A percentile compares a stretch with the other conserved stretches of the same genome.
Conservation (phyloP, 1,284 basidiomycete genomes). For the Irpex rosettiformis region DNA sequence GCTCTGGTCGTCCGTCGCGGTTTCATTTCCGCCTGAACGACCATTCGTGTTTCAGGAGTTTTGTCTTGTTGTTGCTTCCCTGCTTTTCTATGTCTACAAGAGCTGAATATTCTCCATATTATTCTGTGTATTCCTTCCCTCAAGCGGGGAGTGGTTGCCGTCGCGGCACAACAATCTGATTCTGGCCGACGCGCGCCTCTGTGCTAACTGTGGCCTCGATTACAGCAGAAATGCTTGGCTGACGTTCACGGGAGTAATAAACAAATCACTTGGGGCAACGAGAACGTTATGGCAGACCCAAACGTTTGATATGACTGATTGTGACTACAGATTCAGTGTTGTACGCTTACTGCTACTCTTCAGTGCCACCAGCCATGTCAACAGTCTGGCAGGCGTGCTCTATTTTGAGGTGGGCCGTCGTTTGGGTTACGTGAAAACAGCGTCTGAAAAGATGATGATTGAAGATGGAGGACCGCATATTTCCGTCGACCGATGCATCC, state of each 20-base stretch:
- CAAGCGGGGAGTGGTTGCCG: background rate
- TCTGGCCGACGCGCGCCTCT: background rate
- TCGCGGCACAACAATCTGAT: background rate
- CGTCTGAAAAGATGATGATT: background rate
- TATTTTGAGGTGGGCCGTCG: background rate
- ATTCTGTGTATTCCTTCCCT: background rate
- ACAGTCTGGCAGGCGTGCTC: background rate
- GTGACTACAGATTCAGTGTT: background rate
- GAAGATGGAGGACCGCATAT: background rate
- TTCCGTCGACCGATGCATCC: background rate
- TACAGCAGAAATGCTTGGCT: background rate
- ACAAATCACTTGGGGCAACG: background rate
- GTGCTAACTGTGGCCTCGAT: background rate
- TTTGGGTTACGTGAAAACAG: background rate
- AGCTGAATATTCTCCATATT: background rate
- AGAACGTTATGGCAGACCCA: background rate
- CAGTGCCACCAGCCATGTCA: background rate
- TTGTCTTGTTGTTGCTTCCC: background rate
- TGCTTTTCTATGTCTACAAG: background rate
- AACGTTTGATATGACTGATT: background rate
- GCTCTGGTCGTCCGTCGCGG: background rate
- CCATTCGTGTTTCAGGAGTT: too few relatives aligned
- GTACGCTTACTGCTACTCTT: background rate
- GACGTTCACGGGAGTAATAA: background rate
- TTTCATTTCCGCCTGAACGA: background rate